Base-by-base conservation (phyloP, 2,329 filamentous ascomycete species). In the Colletotrichum sp. region DNA sequence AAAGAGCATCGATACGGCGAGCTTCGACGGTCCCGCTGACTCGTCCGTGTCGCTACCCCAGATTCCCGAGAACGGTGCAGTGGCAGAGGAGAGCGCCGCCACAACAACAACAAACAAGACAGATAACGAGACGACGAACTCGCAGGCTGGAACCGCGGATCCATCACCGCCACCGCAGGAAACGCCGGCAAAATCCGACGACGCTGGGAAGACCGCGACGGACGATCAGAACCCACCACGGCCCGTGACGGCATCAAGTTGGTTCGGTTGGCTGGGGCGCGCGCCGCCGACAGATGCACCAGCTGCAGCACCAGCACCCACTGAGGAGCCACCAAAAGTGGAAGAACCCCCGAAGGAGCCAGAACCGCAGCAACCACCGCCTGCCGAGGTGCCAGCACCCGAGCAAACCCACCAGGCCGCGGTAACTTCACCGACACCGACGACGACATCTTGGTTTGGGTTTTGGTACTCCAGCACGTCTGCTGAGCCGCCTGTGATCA, bases 261-360 rank as follows among this genome's bases (percentile, higher is more conserved):
- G 91, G 91, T 82, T 92, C 19, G 87, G 89, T 36, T 92, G 91
- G 90, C 84, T 90, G 52, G 82, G 82, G 11, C 82, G 82, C 52
- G 78, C 86, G 48, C 63, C 80, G 52, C 72, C 70, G 4, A 69
- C 78, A 15, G 78, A 28, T 68, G 67, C 65, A 70, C 75, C 67
- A 52, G 15, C 64, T 22, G 22, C 68, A 25, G 59, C 76, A 11
- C 52, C 74, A 3, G 30, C 32, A 52, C 44, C 44, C 12, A 28
- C 32, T 13, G 72, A 77, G 15, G 72, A 68, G 27, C 63, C 28
- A 32, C 77, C 80, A 16, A 67, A 71, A 66, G 68, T 67, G n/a
- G 63, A 16, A 28, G 74, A 75, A 13, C 59, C 71, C 28, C 71
- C 79, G 79, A 75, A 77, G 27, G 61, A 69, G 64, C 71, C 61